These are phyloP conservation scores for Leptographium wingfieldii DNA, from an alignment of 2,329 filamentous ascomycete genomes.

Conservation along the genomic window DNA sequence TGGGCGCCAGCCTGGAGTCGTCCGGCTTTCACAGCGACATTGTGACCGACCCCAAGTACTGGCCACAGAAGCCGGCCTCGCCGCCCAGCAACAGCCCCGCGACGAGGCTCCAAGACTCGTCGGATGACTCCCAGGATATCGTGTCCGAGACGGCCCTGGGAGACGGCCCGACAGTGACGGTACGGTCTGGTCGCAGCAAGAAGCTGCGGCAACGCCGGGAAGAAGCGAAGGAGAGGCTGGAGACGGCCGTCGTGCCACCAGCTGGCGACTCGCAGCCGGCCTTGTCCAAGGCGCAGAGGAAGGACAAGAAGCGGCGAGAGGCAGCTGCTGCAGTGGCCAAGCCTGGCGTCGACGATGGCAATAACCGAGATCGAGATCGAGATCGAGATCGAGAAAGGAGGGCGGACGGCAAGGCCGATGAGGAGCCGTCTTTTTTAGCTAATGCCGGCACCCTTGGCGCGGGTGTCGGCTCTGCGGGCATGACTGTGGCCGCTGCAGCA, in stretches of 20 bases:
- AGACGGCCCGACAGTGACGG: conserved; percentile 2
- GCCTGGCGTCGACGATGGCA: not conserved
- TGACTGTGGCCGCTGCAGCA: conserved; percentile 51
- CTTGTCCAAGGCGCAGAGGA: not conserved
- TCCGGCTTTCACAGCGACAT: conserved; percentile 60
- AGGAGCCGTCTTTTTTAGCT: conserved; percentile 52
- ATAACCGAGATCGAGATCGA: not conserved
- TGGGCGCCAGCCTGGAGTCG: conserved; percentile 56
- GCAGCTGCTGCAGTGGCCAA: not conserved
- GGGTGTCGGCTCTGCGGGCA: conserved; percentile 50
- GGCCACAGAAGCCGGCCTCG: conserved; percentile 45
- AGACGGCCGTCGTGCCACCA: not conserved
- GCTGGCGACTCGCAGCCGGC: not conserved
- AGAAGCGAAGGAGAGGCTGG: not conserved
- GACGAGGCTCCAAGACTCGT: conserved; percentile 13
- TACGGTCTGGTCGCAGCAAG: conserved; percentile 5
- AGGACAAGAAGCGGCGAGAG: not conserved
- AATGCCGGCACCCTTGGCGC: conserved; percentile 57
- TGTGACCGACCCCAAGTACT: conserved; percentile 51
- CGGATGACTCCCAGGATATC: conserved; percentile 27
- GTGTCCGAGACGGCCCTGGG: conserved; percentile 13
- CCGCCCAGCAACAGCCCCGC: conserved; percentile 25
- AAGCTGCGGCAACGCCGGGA: conserved; percentile 4
- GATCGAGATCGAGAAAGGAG: conserved; percentile 8
- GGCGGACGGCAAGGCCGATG: not conserved